Base-by-base conservation (phyloP, 192 early-diverging fungal species). In the Rhizophagus sp. region DNA sequence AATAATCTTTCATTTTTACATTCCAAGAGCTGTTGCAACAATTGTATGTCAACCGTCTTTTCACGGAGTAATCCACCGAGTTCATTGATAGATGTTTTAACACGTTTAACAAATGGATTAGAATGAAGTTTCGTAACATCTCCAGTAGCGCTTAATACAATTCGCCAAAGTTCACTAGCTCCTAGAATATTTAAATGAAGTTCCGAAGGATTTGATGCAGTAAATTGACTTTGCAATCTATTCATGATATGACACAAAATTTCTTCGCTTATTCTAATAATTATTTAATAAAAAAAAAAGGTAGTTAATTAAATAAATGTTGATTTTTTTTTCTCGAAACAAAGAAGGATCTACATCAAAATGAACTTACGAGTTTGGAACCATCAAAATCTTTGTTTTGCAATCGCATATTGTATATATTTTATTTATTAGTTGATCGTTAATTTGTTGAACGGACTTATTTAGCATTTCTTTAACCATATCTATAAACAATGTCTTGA, bases 221-320 rank as follows among this genome's bases (percentile, higher is more conserved):
- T 3, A 44, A 19, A 33, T 17, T 69, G 13, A 22, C 17, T 27
- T 17, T 27, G 47, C 3, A 73, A 27, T 47, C 11, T 33, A 73
- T 25, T 73, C 25, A 73, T 50, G 2, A 73, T 73, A 50, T 73
- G 71, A 15, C 71, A 73, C 6, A 73, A 73, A 11, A 52, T 25
- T 5, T 73, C 47, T 73, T 73, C 71, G 13, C 71, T 30, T 17
- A 27, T 25, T 13, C 71, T 73, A 73, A 50, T n/a, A n/a, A 33
- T 47, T 30, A 30, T 65, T 13, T 22, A 13, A 13, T 39, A 6
- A 22, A 9, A 47, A 47, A 47, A 12, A 47, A 12, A 12, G 11
- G 11, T 41, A 41, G 0, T 41, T 41, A 36, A 2, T 36, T 36
- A 36, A 36, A 34, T 34, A 36, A 4, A 36, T 36, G 34, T 36